Percentiles rank a stretch among this genome's conserved stretches.
Evolutionary conservation across 169 alveolate genomes (phyloP).

Genomic region (Plasmodium adleri): DNA sequence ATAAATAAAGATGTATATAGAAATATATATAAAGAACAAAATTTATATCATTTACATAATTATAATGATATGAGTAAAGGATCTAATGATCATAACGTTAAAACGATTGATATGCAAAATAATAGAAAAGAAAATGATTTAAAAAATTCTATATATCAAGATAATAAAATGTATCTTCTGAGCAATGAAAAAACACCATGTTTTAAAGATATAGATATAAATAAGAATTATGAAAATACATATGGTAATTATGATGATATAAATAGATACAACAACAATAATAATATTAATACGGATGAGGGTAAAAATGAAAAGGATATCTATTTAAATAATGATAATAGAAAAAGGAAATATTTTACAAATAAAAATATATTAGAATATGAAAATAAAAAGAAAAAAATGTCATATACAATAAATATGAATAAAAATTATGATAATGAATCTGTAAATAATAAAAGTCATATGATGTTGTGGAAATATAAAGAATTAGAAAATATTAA

Average conservation of each 20-base stretch:
- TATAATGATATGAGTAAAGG: background rate
- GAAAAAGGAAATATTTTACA: too few species aligned
- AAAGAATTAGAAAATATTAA: too few species aligned
- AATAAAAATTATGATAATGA: background rate
- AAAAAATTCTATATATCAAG: background rate
- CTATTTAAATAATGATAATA: too few species aligned
- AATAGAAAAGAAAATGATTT: background rate
- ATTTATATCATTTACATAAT: background rate
- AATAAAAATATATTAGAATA: too few species aligned
- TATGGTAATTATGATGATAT: background rate
- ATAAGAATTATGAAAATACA: background rate
- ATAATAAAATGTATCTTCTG: background rate
- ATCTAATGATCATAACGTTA: too few species aligned
- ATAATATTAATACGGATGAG: background rate
- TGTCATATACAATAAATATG: background rate
- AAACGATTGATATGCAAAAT: too few species aligned
- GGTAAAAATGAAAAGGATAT: background rate
- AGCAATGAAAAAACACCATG: too few species aligned
- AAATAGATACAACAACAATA: background rate
- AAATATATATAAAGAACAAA: too few species aligned
- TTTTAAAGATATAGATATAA: background rate
- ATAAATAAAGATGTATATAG: too few species aligned
- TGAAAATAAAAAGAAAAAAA: background rate
- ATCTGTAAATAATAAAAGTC: background rate
- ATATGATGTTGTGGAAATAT: background rate